Conservation (phyloP, 192 early-diverging fungal genomes). For the Linnemannia schmuckeri region DNA sequence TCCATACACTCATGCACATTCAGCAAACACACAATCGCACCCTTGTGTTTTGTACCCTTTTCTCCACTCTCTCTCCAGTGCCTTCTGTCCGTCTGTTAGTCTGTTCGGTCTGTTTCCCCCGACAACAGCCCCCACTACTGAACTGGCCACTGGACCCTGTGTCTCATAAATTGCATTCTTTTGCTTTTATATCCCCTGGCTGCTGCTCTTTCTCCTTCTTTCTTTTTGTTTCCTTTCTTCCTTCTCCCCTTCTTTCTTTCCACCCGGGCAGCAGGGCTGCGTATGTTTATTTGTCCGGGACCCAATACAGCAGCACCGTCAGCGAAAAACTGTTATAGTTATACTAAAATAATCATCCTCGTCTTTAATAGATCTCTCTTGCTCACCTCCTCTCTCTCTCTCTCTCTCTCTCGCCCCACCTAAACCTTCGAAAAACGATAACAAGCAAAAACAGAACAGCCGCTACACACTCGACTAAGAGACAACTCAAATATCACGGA, state of each 20-base stretch:
- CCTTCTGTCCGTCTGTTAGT: neutral
- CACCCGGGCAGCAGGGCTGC: neutral
- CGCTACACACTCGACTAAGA: neutral
- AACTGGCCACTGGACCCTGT: conserved; percentile 6
- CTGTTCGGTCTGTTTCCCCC: neutral
- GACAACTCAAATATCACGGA: neutral
- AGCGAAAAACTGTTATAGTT: neutral
- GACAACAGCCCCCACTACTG: neutral
- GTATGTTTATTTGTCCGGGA: neutral
- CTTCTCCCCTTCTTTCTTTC: neutral
- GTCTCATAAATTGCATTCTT: conserved; percentile 4
- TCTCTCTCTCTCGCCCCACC: neutral
- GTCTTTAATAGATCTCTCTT: neutral
- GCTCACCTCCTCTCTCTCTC: neutral
- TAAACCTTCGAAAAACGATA: neutral
- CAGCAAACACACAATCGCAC: too few relatives aligned
- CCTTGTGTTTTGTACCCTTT: neutral
- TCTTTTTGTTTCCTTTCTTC: neutral
- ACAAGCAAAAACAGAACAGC: neutral
- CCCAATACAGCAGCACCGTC: neutral
- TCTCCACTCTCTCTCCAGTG: neutral
- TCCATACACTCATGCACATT: too few relatives aligned
- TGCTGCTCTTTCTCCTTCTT: neutral
- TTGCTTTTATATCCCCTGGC: neutral
- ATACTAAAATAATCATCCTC: neutral